These are phyloP conservation scores for Cyclostephanos tholiformis DNA, from an alignment of 108 stramenopile species.

Conservation along the genomic window DNA sequence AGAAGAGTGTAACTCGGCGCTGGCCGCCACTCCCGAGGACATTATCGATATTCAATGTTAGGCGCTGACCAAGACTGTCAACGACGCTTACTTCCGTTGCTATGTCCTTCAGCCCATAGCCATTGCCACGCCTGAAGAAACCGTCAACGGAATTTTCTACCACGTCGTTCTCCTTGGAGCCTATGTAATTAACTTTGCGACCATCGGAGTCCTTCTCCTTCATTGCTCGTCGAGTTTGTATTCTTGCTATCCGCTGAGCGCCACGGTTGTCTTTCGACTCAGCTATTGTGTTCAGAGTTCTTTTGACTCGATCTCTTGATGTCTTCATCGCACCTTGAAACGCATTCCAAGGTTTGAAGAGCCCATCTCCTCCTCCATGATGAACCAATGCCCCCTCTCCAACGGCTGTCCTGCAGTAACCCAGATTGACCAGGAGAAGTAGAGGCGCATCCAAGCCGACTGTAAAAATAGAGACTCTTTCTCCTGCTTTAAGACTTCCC, in stretches of 20 bases:
- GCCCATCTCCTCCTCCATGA: constrained; percentile 55
- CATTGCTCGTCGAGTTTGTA: constrained; percentile 24
- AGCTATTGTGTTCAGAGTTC: constrained; percentile 64
- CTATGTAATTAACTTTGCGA: constrained; percentile 22
- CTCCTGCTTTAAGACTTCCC: constrained; percentile 83
- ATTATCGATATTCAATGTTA: constrained; percentile 86
- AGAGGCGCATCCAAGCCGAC: constrained; percentile 91
- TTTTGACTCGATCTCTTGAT: constrained; percentile 74
- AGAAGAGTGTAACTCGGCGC: constrained; percentile 80
- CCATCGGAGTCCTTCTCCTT: constrained; percentile 12
- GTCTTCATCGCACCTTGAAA: constrained; percentile 66
- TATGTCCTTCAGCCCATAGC: constrained; percentile 56
- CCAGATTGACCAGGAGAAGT: constrained; percentile 87
- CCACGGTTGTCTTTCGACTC: constrained; percentile 73
- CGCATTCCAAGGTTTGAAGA: constrained; percentile 50
- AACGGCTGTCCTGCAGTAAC: constrained; percentile 87
- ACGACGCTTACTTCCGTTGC: constrained; percentile 81
- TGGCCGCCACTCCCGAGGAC: constrained; percentile 90
- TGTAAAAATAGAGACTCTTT: constrained; percentile 59
- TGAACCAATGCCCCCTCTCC: constrained; percentile 89
- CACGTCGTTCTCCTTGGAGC: constrained; percentile 24
- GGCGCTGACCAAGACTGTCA: constrained; percentile 86
- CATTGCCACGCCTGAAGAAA: constrained; percentile 45
- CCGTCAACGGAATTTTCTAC: constrained; percentile 9
- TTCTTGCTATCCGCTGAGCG: constrained; percentile 41